Base-by-base conservation (phyloP, 1,284 basidiomycete genomes). In the Naganishia sp. region DNA sequence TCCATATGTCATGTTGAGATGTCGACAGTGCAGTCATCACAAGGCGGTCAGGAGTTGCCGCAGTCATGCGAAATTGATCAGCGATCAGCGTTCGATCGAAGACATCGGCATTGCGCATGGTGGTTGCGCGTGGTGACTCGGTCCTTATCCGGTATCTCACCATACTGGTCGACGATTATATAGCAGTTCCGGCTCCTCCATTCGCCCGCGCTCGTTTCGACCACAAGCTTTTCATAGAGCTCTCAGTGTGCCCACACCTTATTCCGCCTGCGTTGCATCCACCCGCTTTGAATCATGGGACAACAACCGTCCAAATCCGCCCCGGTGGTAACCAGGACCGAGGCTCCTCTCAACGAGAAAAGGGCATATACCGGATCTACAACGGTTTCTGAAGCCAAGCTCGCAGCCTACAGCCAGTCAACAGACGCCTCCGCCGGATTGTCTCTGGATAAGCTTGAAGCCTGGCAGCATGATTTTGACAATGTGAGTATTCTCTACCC, bases 391-490 rank as follows among this genome's bases (percentile, higher is more conserved):
- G 48, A 39, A 28, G 59, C 49, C 6, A 48, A 15, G n/a, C 21
- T 61, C 9, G 45, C 42, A 28, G 15, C 48, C 2, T 61, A 61
- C 36, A 42, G n/a, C 15, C 33, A 13, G 6, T 42, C 48, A 1
- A 43, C 31, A 4, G 36, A 42, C 21, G 59, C 48, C 18, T 39
- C 59, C 25, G 48, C 89, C 42, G 80, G 87, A 36, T 79, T 92
- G 64, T 83, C 86, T 48, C 73, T 84, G 23, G 78, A 81, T 64
- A 86, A 85, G 69, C 73, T 92, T 53, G 79, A 83, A 13, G 77
- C 82, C 23, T 92, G 90, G 90, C 88, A 90, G 78, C 76, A 80
- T 0, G 78, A 82, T 15, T 84, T 86, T 25, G 76, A 83, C 10
- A 75, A 83, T 7, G 83, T 78, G 49, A 33, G 74, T 73, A 28